Evolutionary conservation across 2,329 filamentous ascomycete genomes (phyloP).

Genomic region (Phaeosphaeria sp.): DNA sequence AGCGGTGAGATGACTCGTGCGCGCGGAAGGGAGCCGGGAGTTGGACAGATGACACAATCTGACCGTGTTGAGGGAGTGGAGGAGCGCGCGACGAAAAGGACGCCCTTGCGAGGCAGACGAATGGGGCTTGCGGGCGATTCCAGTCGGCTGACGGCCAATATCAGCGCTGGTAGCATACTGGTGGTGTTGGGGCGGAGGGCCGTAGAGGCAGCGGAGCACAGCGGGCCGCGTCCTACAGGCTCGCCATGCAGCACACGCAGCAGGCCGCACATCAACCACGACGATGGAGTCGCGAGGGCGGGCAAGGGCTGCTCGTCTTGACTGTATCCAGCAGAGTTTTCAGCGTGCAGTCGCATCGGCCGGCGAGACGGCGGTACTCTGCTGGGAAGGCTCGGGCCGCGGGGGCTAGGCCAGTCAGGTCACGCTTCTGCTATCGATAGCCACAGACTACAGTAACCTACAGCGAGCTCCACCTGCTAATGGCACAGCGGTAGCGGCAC

Average conservation of each 20-base stretch:
- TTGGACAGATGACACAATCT: constrained; percentile 46
- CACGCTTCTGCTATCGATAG: constrained; percentile 28
- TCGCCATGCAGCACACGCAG: constrained; percentile 9
- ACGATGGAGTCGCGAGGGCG: constrained; percentile 3
- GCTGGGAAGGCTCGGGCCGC: constrained; percentile 42
- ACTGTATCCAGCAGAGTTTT: constrained; percentile 36
- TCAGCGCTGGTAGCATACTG: constrained; percentile 17
- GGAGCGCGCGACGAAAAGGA: constrained; percentile 23
- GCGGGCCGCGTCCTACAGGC: constrained; percentile 20
- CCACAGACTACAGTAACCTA: no score
- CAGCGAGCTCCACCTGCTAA: constrained; percentile 3
- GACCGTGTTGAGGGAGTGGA: constrained; percentile 28
- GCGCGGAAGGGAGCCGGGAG: constrained; percentile 28
- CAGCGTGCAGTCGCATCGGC: constrained; percentile 30
- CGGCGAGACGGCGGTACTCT: constrained; percentile 23
- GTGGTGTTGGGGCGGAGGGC: constrained; percentile 12
- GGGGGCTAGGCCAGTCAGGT: constrained; percentile 33
- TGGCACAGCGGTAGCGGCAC: constrained; percentile 16
- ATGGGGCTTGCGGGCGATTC: constrained; percentile 14
- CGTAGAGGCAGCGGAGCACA: constrained; percentile 15
- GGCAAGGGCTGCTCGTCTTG: constrained; percentile 20
- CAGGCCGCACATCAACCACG: constrained; percentile 4
- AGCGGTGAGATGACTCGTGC: constrained; percentile 49
- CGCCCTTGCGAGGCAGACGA: constrained; percentile 22
- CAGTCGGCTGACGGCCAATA: constrained; percentile 36